phyloP scores from a whole-genome alignment of 805 yeast species.

The Nakazawaea peltata region DNA sequence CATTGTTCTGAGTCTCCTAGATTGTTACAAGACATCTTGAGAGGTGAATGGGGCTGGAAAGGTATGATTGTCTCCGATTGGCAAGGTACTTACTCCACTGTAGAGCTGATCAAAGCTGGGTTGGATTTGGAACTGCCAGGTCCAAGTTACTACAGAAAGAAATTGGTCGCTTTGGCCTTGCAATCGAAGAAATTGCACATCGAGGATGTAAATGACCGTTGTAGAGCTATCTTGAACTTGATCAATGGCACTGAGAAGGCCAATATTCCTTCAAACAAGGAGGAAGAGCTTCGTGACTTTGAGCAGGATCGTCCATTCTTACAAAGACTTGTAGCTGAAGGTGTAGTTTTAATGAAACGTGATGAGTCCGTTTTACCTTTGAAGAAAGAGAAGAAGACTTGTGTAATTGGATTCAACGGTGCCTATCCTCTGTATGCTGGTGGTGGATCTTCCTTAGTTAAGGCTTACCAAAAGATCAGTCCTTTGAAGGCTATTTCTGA shows the following conservation, averaged over 20 bases:
- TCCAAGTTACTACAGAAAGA: constrained; percentile 33
- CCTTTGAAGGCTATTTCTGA: constrained; percentile 38
- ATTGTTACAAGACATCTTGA: constrained; percentile 36
- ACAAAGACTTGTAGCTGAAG: constrained; percentile 34
- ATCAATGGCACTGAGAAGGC: constrained; percentile 33
- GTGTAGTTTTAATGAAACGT: constrained; percentile 46
- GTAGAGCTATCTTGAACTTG: constrained; percentile 34
- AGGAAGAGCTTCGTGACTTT: constrained; percentile 27
- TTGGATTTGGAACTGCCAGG: constrained; percentile 67
- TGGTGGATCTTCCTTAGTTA: constrained; percentile 54
- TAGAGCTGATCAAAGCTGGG: constrained; percentile 43
- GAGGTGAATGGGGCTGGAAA: constrained; percentile 43
- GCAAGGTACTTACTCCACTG: constrained; percentile 47
- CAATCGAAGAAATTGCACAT: constrained; percentile 28
- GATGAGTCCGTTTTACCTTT: constrained; percentile 37
- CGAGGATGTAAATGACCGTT: constrained; percentile 39
- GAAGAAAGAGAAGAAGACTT: constrained; percentile 28
- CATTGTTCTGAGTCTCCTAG: constrained; percentile 41
- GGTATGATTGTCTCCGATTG: constrained; percentile 40
- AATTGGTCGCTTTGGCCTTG: constrained; percentile 32
- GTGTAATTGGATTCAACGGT: constrained; percentile 57
- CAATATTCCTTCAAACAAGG: constrained; percentile 32
- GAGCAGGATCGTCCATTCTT: constrained; percentile 32
- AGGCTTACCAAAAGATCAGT: constrained; percentile 37
- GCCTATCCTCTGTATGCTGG: constrained; percentile 43